Conservation (phyloP, 140 eudicot species). For the Flaveria floridana region DNA sequence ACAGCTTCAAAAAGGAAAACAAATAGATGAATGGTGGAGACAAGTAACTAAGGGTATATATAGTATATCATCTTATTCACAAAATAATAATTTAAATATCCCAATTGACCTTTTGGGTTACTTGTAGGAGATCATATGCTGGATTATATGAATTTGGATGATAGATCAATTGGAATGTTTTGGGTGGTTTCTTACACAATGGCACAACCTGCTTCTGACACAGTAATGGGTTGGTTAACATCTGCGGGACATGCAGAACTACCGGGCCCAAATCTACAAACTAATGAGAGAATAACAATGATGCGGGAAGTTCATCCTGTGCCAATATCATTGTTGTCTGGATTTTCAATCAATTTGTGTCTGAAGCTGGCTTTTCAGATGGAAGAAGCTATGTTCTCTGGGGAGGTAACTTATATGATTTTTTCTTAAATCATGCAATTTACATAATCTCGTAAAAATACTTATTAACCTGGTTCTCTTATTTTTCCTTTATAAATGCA, state of each 20-base stretch:
- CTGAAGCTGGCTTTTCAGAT: slow-evolving; percentile 63
- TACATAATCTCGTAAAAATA: slow-evolving; percentile 22
- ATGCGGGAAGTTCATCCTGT: slow-evolving; percentile 79
- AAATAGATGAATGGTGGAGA: slow-evolving; percentile 98
- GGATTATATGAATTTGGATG: slow-evolving; percentile 89
- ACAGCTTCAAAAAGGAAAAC: slow-evolving; percentile 96
- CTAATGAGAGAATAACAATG: slow-evolving; percentile 66
- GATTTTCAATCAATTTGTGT: slow-evolving; percentile 73
- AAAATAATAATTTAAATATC: neutral
- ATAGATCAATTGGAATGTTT: slow-evolving; percentile 90
- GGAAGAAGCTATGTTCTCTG: slow-evolving; percentile 81
- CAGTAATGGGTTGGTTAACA: slow-evolving; percentile 71
- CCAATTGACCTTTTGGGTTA: slow-evolving; percentile 9
- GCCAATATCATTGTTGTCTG: slow-evolving; percentile 71
- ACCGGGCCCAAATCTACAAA: slow-evolving; percentile 60
- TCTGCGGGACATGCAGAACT: slow-evolving; percentile 73
- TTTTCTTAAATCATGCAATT: slow-evolving; percentile 6
- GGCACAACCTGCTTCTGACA: slow-evolving; percentile 95
- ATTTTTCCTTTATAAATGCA: slow-evolving; percentile 36
- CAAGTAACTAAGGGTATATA: slow-evolving; percentile 81
- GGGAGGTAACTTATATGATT: slow-evolving; percentile 59
- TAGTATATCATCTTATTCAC: neutral
- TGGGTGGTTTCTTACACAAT: slow-evolving; percentile 96
- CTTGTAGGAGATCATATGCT: slow-evolving; percentile 70
- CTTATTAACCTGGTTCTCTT: slow-evolving; percentile 10